Evolutionary conservation across 148 eudicot species (phyloP), one percentile per base, ranked within the genome.

Genomic region (Chenopodium formosanum): DNA sequence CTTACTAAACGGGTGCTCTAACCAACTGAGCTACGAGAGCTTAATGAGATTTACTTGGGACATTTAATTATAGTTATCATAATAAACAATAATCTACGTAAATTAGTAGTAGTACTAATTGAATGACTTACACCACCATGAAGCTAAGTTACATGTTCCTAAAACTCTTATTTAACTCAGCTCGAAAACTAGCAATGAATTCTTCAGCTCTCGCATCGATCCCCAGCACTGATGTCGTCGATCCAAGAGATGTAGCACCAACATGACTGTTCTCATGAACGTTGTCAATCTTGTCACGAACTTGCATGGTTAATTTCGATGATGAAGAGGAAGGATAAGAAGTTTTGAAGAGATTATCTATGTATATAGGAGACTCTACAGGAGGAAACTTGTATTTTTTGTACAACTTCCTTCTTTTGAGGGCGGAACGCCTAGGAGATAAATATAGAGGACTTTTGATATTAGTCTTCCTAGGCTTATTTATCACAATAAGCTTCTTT

Each of bases 11-110:
- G 66, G 75, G 75, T 79, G 75, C 81, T 79, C 81, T 79, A 70
- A 79, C 81, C 75, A 79, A 79, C 81, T 79, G 75, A 79, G 81
- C 81, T 79, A 79, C 66, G 58, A 79, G 75, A 79, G 75, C 75
- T 22, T 31, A 16, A 32, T 79, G 8, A 8, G 0, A 14, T 6
- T 17, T 1, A 3, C 0, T 17, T 50, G 53, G 16, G 14, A 40
- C 44, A 50, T 50, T 11, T 2, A 2, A 50, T 11, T 50, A 12
- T 50, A 50, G 9, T 9, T 50, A 11, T 11, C 11, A 9, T 48
- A 10, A 50, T 50, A 9, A 48, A 8, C 10, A 9, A 48, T 50
- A 50, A 31, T 31, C 32, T 40, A 40, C 44, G 6, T 40, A 6
- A 40, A 40, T 5, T 50, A 50, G 2, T 0, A 50, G 3, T 12